phyloP scores from a whole-genome alignment of 139 green algal species.

The Auxenochlorella pyrenoidosa region DNA sequence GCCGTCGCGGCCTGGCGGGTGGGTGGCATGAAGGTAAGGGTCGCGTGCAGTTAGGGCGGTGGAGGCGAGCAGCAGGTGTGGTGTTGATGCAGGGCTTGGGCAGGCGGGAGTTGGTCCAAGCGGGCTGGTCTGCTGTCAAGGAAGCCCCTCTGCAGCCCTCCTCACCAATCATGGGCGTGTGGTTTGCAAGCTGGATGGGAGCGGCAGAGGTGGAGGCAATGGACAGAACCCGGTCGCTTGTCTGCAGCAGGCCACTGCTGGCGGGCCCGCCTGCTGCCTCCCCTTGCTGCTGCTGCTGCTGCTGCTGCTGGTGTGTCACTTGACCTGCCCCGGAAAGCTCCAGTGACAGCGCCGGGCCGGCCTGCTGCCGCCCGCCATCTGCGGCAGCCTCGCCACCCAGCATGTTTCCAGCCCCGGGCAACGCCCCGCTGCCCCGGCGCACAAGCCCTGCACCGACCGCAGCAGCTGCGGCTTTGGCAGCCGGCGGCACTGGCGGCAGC shows the following conservation, averaged over 20 bases:
- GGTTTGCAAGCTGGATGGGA: background rate
- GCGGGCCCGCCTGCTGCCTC: background rate
- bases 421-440: background rate
- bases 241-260: background rate
- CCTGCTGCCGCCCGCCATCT: background rate
- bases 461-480: background rate
- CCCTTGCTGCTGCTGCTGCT: background rate
- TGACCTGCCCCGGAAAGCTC: background rate
- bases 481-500: background rate
- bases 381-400: background rate
- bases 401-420: too few species aligned
- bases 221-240: constrained; percentile 14
- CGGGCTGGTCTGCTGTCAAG: too few species aligned
- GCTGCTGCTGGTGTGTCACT: background rate
- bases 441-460: background rate
- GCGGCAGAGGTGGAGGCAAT: background rate
- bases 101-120: background rate
- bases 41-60: background rate
- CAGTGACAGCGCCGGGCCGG: background rate
- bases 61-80: background rate
- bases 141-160: too few species aligned
- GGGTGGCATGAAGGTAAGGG: background rate
- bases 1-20: constrained; percentile 39
- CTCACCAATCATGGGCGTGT: constrained; percentile 36
- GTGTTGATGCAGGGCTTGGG: background rate